Base-by-base conservation (phyloP, 2,329 filamentous ascomycete species). In the Cytospora schulzeri region DNA sequence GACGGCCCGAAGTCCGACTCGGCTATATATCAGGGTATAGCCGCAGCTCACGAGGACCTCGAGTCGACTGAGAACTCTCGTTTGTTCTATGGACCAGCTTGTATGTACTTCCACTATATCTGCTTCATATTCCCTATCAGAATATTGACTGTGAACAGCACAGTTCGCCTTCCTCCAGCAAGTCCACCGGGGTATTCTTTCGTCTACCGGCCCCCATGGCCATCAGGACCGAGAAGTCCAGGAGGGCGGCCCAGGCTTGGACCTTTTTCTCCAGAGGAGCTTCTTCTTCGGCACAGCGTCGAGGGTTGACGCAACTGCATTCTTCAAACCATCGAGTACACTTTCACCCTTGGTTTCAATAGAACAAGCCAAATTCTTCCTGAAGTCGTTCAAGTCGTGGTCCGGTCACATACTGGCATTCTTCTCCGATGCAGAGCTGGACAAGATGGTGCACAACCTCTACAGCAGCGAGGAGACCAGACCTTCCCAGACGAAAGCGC, bases 231-330 rank as follows among this genome's bases (percentile, higher is more conserved):
- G 63, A 19, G 68, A 71, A 29, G 68, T 70, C 33, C 68, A 68
- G 31, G 71, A 73, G 54, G 72, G 69, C 12, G 68, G 71, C 2
- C 66, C 69, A 0, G 70, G 72, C 3, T 55, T 74, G 26, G 73
- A 74, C 22, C 65, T 72, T 38, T 74, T 74, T 50, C 69, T 74
- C 29, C 73, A 74, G 53, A 66, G 72, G 17, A 69, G 70, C 33
- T 71, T 74, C 28, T 74, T 74, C 68, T 74, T 74, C 53, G 72
- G 73, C 22, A 74, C 71, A 24, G 68, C 71, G 8, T 65, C 68
- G 14, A 67, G 70, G 33, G 64, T 71, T 2, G 64, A 67, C 33
- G 38, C 68, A 2, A 67, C 63, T 14, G 55, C 58, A 1, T 50
- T 68, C 11, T 60, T 57, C 15, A 54, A 54, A 31, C 58, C 65